Base-by-base conservation (phyloP, 306 rosid genomes). In the Vicia villosa region DNA sequence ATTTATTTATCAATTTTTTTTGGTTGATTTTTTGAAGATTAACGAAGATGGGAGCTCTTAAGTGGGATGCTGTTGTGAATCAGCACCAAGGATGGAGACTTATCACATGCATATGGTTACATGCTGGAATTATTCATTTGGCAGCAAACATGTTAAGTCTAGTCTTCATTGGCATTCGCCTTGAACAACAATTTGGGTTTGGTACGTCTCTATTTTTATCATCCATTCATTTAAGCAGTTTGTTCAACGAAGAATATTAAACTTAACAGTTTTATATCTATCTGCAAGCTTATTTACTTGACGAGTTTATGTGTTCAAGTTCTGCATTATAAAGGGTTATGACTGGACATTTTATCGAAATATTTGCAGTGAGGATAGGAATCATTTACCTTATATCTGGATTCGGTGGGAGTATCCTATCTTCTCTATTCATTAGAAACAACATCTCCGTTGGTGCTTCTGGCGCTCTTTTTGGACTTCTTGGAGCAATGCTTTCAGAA, bases 401-500 rank as follows among this genome's bases (percentile, higher is more conserved):
- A 60, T 85, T 93, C 4, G 91, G 92, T 0, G 97, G 96, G 30
- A 86, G 93, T 65, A 76, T 88, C 8, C 75, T 93, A 24, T 93
- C 98, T 3, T 74, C 80, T 1, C 74, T 90, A 11, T 93, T 90
- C 56, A 69, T 90, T 6, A 84, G 77, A 79, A 82, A 81, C 75
- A 86, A 67, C 79, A 88, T 90, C 62, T 90, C 97, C 2, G 97
- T 93, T 50, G 98, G 98, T 59, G 96, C 98, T 57, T 93, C 98
- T 15, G 96, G 98, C 14, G 91, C 96, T 22, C 90, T 90, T 15
- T 90, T 90, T 62, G 98, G 98, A 68, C 91, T 93, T 69, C 98
- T 93, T 67, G 96, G 98, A 77, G 96, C 96, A 54, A 93, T 90
- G 97, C 92, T 93, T 62, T 93, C 98, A 3, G 98, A 93, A 60